These are phyloP conservation scores for Salix koriyanagi DNA, from an alignment of 345 rosid genomes.

Conservation along the genomic window DNA sequence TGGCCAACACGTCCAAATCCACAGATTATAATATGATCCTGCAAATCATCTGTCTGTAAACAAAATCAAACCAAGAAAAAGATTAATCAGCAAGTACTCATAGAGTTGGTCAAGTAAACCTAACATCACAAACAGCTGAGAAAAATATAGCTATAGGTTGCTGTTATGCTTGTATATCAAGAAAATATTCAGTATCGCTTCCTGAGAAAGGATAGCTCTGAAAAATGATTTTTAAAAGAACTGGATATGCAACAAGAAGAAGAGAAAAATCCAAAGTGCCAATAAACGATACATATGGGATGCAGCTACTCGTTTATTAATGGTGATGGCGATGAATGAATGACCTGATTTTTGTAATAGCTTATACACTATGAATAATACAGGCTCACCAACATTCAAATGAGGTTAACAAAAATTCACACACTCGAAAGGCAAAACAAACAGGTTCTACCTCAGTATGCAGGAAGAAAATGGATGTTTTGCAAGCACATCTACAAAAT, in stretches of 20 bases:
- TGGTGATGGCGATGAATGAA: background rate
- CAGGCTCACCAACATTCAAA: background rate
- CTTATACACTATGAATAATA: background rate
- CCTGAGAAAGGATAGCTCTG: background rate
- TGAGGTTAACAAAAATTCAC: background rate
- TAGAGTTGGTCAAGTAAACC: background rate
- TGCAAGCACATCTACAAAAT: background rate
- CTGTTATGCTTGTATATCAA: background rate
- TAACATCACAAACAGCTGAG: background rate
- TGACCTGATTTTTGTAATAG: background rate
- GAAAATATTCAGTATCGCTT: background rate
- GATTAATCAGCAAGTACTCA: constrained; percentile 1
- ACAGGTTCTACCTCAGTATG: background rate
- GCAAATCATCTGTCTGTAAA: constrained; percentile 95
- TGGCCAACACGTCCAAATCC: constrained; percentile 99
- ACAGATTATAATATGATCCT: constrained; percentile 89
- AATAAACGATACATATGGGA: background rate
- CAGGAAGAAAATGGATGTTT: background rate
- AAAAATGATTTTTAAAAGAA: background rate
- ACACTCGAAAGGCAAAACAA: background rate
- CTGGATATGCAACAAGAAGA: background rate
- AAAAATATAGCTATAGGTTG: background rate
- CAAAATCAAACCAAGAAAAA: constrained; percentile 21
- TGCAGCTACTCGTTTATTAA: background rate
- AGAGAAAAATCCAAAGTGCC: background rate